These are phyloP conservation scores for Caloboletus inedulis DNA, from an alignment of 1,284 basidiomycete species.

Conservation along the genomic window DNA sequence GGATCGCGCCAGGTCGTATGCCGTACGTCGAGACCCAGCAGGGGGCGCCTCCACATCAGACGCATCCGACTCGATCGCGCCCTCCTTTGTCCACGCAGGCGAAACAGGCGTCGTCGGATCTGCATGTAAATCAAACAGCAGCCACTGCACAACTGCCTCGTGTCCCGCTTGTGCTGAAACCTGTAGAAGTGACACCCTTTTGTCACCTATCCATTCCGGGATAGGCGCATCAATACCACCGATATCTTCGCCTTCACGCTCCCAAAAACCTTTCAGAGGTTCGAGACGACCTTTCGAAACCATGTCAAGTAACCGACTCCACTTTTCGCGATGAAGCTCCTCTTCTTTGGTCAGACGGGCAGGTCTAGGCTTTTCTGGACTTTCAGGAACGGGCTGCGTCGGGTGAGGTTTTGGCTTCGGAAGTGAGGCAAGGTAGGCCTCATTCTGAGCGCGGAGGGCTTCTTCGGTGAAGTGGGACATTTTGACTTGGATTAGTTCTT, in stretches of 20 bases:
- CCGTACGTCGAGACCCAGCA: conserved; percentile 51
- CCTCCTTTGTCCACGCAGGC: conserved; percentile 28
- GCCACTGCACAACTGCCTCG: conserved; percentile 72
- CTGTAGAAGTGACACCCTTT: conserved; percentile 71
- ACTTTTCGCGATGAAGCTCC: conserved; percentile 71
- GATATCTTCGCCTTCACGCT: conserved; percentile 63
- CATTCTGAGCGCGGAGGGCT: conserved; percentile 80
- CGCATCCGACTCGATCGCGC: conserved; percentile 34
- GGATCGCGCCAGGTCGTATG: conserved; percentile 82
- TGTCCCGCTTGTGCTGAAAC: conserved; percentile 74
- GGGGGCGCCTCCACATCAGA: conserved; percentile 25
- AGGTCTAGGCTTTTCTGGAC: conserved; percentile 46
- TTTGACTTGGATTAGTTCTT: conserved; percentile 86
- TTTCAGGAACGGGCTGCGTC: conserved; percentile 28
- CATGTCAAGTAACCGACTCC: conserved; percentile 85
- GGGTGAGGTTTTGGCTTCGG: conserved; percentile 67
- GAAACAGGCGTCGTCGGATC: conserved; percentile 77
- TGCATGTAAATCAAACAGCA: conserved; percentile 77
- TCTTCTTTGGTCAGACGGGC: conserved; percentile 76
- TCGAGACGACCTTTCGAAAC: conserved; percentile 81
- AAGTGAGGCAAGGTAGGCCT: conserved; percentile 81
- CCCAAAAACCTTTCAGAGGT: conserved; percentile 77
- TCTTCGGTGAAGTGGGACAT: conserved; percentile 85
- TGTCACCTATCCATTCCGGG: conserved; percentile 66
- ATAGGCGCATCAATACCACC: conserved; percentile 59